Conservation (phyloP, 306 rosid species). For the Nissolia schottii region DNA sequence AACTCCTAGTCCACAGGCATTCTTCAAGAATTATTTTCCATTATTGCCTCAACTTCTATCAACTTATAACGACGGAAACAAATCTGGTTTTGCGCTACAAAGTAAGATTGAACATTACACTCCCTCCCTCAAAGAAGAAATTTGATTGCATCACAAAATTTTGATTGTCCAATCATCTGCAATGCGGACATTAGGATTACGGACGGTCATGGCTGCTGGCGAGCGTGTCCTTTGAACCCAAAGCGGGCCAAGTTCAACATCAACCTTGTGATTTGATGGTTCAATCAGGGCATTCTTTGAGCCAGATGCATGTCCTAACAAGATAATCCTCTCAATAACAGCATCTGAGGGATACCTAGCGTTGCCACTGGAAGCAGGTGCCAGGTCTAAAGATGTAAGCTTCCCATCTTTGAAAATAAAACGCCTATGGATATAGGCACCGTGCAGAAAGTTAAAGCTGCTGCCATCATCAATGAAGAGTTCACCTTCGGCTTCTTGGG, state of each 20-base stretch:
- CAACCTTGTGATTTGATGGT: constrained; percentile 53
- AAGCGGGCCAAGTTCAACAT: constrained; percentile 64
- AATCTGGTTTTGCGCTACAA: constrained; percentile 1
- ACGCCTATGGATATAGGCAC: constrained; percentile 83
- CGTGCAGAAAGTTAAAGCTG: constrained; percentile 68
- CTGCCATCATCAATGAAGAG: constrained; percentile 82
- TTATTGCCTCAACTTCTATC: constrained; percentile 19
- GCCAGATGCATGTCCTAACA: constrained; percentile 58
- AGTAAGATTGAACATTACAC: neutral
- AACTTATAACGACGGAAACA: constrained; percentile 20
- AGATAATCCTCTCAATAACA: constrained; percentile 74
- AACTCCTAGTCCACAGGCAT: neutral
- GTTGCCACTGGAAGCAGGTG: constrained; percentile 35
- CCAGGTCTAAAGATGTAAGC: constrained; percentile 57
- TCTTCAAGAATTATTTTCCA: constrained; percentile 1
- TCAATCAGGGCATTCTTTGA: constrained; percentile 63
- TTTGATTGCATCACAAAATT: constrained; percentile 32
- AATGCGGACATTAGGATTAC: constrained; percentile 69
- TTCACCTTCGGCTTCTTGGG: constrained; percentile 92
- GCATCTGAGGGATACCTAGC: constrained; percentile 37
- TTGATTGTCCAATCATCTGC: constrained; percentile 73
- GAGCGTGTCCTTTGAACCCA: constrained; percentile 47
- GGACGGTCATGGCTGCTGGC: constrained; percentile 47
- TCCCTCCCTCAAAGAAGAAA: neutral
- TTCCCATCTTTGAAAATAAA: constrained; percentile 65